These are phyloP conservation scores for Linderniella brevidens DNA, from an alignment of 257 asterid genomes.

Conservation along the genomic window DNA sequence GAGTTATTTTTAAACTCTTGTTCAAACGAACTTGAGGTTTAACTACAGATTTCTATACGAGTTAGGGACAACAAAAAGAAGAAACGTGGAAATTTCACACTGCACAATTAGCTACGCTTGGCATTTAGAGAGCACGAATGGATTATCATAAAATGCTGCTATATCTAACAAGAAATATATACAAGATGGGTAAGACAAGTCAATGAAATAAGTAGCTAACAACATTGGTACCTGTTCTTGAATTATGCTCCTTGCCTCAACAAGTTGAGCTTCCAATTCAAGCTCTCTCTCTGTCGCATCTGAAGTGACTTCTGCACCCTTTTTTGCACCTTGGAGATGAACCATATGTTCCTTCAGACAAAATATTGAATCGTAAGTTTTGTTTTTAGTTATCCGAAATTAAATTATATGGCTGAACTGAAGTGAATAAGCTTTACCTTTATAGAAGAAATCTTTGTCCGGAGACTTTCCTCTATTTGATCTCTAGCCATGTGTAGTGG, in stretches of 20 bases:
- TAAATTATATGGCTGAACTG: too few species aligned
- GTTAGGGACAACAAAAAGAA: too few species aligned
- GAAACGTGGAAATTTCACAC: too few species aligned
- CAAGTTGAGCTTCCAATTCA: conserved; percentile 98
- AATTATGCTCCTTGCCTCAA: conserved; percentile 95
- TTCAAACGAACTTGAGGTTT: too few species aligned
- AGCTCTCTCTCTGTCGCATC: conserved; percentile 97
- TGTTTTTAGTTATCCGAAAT: too few species aligned
- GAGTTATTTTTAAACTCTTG: too few species aligned
- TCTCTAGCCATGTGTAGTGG: conserved; percentile 85
- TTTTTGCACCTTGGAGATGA: conserved; percentile 88
- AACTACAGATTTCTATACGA: too few species aligned
- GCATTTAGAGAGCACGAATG: too few species aligned
- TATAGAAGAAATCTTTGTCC: conserved; percentile 67
- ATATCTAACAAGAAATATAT: background rate
- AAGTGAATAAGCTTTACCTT: conserved; percentile 30
- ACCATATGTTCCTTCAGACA: conserved; percentile 77
- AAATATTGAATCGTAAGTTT: conserved; percentile 4
- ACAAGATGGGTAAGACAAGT: background rate
- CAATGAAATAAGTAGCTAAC: background rate
- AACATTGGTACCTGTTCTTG: conserved; percentile 72
- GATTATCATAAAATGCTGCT: too few species aligned
- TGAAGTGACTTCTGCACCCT: conserved; percentile 65
- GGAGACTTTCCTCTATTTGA: conserved; percentile 73
- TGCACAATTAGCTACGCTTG: too few species aligned